Percentiles rank a stretch among this genome's conserved stretches.
These are phyloP conservation scores for Heterococcus sp. DNA, from an alignment of 108 stramenopile genomes.

Conservation along the genomic window DNA sequence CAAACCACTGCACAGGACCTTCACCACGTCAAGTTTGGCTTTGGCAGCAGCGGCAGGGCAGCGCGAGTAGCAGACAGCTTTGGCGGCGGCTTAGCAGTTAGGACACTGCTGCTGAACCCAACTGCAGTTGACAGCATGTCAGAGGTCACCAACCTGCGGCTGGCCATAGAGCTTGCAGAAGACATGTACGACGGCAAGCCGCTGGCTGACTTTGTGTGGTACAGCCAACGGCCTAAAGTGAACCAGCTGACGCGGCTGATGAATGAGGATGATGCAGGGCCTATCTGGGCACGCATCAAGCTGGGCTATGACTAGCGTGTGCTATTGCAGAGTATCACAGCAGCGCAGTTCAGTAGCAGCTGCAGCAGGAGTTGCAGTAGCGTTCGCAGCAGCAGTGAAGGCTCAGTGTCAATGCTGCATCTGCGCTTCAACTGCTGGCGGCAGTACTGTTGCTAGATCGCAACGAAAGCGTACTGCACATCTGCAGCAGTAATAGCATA, in stretches of 20 bases:
- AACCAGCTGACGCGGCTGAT: constrained; percentile 33
- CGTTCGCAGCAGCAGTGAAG: too few species aligned
- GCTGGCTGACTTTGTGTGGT: constrained; percentile 38
- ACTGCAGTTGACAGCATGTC: constrained; percentile 22
- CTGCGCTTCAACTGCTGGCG: too few species aligned
- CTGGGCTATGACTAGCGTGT: background rate
- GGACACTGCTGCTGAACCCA: constrained; percentile 23
- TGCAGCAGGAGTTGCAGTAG: too few species aligned
- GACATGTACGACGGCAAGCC: constrained; percentile 29
- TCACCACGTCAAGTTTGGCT: constrained; percentile 43
- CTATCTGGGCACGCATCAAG: background rate
- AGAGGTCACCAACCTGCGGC: constrained; percentile 8
- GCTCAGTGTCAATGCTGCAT: too few species aligned
- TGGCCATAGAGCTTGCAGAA: constrained; percentile 29
- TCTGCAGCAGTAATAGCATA: too few species aligned
- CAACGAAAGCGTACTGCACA: too few species aligned
- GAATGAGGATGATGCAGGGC: constrained; percentile 30
- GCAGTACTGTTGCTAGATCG: too few species aligned
- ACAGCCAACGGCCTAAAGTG: constrained; percentile 17
- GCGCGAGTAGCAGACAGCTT: constrained; percentile 17
- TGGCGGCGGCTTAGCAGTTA: background rate
- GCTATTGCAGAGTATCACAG: too few species aligned
- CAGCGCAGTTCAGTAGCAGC: too few species aligned
- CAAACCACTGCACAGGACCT: background rate
- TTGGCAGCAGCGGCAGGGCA: constrained; percentile 33